A percentile compares a stretch with the other conserved stretches of the same genome.
phyloP scores from a whole-genome alignment of 345 rosid species.

The Bruguiera sexangula region DNA sequence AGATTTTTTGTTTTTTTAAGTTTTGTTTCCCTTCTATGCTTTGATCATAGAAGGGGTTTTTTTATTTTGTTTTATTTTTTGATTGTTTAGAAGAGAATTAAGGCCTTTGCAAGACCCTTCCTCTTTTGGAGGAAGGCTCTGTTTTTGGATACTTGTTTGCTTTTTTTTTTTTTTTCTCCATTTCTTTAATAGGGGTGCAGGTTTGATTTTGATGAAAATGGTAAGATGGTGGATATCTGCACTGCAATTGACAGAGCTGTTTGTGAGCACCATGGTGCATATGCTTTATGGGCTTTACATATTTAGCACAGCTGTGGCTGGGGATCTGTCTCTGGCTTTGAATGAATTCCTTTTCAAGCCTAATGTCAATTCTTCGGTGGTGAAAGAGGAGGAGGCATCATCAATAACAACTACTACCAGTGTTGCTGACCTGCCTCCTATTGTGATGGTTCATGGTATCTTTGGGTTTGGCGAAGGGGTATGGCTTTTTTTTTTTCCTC shows the following conservation, averaged over 20 bases:
- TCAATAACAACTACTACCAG: conserved; percentile 11
- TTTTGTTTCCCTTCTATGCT: too few relatives aligned
- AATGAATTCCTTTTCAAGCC: conserved; percentile 52
- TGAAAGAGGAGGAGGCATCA: conserved; percentile 29
- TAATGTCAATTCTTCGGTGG: conserved; percentile 30
- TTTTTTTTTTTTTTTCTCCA: not conserved
- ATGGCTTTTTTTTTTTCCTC: not conserved
- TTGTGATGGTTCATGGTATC: conserved; percentile 94
- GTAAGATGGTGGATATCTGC: conserved; percentile 53
- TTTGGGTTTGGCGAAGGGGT: conserved; percentile 99
- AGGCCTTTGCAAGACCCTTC: conserved; percentile 16
- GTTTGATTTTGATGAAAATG: conserved; percentile 34
- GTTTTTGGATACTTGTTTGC: not conserved
- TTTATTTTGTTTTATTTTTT: not conserved
- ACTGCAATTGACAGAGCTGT: conserved; percentile 72
- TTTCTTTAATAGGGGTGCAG: not conserved
- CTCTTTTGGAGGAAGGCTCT: conserved; percentile 31
- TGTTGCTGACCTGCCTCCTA: conserved; percentile 59
- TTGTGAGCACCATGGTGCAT: conserved; percentile 74
- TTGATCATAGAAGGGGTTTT: not conserved
- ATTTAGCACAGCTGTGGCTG: conserved; percentile 87
- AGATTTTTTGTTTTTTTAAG: too few relatives aligned
- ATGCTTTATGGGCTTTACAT: conserved; percentile 71
- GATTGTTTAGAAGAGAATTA: not conserved
- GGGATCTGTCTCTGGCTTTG: conserved; percentile 64